These are phyloP conservation scores for Aureobasidium sp. DNA, from an alignment of 2,329 filamentous ascomycete species.

Conservation along the genomic window DNA sequence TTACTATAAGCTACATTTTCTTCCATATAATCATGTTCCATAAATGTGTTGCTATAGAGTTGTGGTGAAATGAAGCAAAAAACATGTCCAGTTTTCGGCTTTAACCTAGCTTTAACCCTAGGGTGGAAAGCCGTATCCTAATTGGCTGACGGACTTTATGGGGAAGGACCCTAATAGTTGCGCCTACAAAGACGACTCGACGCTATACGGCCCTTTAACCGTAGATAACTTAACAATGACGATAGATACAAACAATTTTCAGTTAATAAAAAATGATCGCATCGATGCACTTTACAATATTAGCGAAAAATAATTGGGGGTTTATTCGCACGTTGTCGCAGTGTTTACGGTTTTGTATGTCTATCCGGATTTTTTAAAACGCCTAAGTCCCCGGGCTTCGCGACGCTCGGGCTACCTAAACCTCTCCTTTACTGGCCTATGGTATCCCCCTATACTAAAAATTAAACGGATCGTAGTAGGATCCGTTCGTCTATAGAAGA, in stretches of 20 bases:
- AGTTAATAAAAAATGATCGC: background rate
- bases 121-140: no score
- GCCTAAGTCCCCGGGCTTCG: background rate
- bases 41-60: no score
- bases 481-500: no score
- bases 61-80: no score
- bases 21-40: no score
- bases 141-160: no score
- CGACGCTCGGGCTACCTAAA: background rate
- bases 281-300: background rate
- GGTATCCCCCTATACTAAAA: no score
- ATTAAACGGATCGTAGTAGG: no score
- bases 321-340: background rate
- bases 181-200: background rate
- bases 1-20: no score
- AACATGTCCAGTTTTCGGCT: no score
- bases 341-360: background rate
- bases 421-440: background rate
- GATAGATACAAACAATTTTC: background rate
- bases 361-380: background rate
- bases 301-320: background rate
- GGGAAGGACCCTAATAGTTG: background rate
- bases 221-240: background rate
- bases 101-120: no score
- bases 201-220: background rate